Evolutionary conservation across 257 asterid genomes (phyloP).

Genomic region (Paraleonurus japonicus): DNA sequence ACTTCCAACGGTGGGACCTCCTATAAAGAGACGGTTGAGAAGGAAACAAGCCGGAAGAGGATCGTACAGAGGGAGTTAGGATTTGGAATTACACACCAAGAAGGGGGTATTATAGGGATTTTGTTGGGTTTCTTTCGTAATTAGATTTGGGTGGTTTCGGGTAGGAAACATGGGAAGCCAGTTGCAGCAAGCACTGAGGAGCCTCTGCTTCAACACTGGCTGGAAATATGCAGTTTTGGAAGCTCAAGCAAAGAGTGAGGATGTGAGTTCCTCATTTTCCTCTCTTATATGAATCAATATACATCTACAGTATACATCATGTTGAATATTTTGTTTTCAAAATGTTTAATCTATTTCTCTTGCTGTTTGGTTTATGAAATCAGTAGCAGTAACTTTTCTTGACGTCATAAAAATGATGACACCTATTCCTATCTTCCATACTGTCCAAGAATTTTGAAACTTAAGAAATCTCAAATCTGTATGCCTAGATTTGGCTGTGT

Average conservation of each 20-base stretch:
- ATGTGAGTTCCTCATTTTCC: slow-evolving; percentile 58
- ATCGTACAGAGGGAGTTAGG: slow-evolving; percentile 97
- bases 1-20: slow-evolving; percentile 95
- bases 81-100: slow-evolving; percentile 24
- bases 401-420: slow-evolving; percentile 5
- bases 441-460: not conserved
- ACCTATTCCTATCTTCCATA: not conserved
- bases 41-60: slow-evolving; percentile 99
- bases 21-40: slow-evolving; percentile 88
- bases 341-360: not conserved
- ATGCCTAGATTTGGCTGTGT: not conserved
- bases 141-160: slow-evolving; percentile 45
- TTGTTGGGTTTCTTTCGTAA: slow-evolving; percentile 38
- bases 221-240: slow-evolving; percentile 97
- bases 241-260: slow-evolving; percentile 71
- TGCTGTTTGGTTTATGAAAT: slow-evolving; percentile 12
- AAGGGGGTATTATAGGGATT: slow-evolving; percentile 42
- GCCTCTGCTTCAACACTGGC: slow-evolving; percentile 68
- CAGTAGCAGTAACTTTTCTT: not conserved
- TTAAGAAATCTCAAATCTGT: not conserved
- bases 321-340: not conserved
- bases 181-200: slow-evolving; percentile 66
- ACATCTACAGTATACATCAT: not conserved
- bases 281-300: not conserved
- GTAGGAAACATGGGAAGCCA: slow-evolving; percentile 76